Evolutionary conservation across 768 basidiomycete genomes (phyloP), one percentile per base, ranked within the genome.

Genomic region (Auriscalpium orientale): DNA sequence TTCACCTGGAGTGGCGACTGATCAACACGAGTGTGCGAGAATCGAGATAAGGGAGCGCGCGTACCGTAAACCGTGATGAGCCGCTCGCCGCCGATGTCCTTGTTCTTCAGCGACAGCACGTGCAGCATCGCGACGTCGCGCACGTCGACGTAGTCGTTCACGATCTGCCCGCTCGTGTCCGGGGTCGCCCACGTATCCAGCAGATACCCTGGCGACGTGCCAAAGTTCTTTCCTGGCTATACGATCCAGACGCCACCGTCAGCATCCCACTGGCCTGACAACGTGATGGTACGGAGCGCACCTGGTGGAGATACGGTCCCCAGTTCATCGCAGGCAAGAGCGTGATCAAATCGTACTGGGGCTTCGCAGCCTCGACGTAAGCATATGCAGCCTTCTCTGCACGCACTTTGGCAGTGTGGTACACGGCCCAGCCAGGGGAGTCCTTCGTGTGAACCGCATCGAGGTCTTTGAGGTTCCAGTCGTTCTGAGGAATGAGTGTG

Each of bases 351-450:
- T 43, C 40, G 40, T 15, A 43, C 43, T 70, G 65, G 12, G 43
- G 49, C 54, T 79, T 77, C 58, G 81, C 70, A 52, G 76, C 58
- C 34, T 77, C 65, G 37, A 76, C 64, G 58, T 75, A 77, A 7
- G 70, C 68, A 81, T 82, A 83, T 8, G 81, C 81, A 12, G 78
- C 77, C 62, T 71, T 73, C 70, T 87, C 85, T 2, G 85, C 82
- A 8, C 84, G 72, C 0, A 74, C 75, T 73, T 87, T 86, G 16
- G 76, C 68, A 8, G 77, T 82, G 20, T 73, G 63, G 65, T 90
- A 89, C 6, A 67, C 56, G 0, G 59, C 56, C 1, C 67, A 56
- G 0, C 79, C 79, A 1, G 76, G 71, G 15, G 70, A 66, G 0
- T 84, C 85, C 46, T 80, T 69, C 56, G 79, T 71, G 54, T 78